Evolutionary conservation across 2,329 filamentous ascomycete genomes (phyloP).

Genomic region (Trichoderma guizhouense): DNA sequence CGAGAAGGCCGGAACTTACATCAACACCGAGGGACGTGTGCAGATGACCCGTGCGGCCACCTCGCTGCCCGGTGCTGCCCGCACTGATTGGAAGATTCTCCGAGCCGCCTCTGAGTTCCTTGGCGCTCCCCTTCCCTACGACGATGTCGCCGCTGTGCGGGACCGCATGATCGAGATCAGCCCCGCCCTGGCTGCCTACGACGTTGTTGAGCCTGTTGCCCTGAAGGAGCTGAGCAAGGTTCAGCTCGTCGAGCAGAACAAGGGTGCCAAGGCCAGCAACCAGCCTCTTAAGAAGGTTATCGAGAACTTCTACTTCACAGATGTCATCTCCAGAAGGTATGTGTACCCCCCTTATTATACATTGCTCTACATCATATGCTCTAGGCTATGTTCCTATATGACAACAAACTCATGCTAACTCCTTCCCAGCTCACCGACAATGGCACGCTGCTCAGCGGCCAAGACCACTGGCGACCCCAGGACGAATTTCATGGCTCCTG

Average conservation of each 20-base stretch:
- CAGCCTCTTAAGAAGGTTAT: constrained; percentile 78
- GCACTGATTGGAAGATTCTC: constrained; percentile 99
- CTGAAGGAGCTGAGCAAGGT: constrained; percentile 79
- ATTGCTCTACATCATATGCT: background rate
- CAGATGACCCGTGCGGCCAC: constrained; percentile 92
- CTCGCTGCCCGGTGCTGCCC: constrained; percentile 79
- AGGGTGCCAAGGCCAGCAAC: constrained; percentile 72
- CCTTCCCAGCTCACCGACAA: constrained; percentile 79
- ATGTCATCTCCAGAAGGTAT: constrained; percentile 92
- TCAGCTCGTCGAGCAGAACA: constrained; percentile 94
- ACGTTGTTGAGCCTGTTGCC: constrained; percentile 80
- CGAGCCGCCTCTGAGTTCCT: constrained; percentile 91
- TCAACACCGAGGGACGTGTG: constrained; percentile 96
- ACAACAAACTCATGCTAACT: constrained; percentile 23
- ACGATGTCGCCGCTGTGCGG: constrained; percentile 82
- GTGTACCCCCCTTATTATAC: constrained; percentile 29
- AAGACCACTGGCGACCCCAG: constrained; percentile 78
- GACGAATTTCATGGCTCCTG: constrained; percentile 76
- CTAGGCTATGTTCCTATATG: background rate
- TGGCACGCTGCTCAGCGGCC: constrained; percentile 93
- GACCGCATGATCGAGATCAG: constrained; percentile 96
- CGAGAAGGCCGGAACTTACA: constrained; percentile 91
- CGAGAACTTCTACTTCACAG: constrained; percentile 97
- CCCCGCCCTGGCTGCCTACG: constrained; percentile 83
- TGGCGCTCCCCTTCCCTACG: constrained; percentile 81